Percentiles rank a stretch among this genome's conserved stretches.
Conservation (phyloP, 495 filamentous ascomycete species). For the Parathielavia appendiculata region DNA sequence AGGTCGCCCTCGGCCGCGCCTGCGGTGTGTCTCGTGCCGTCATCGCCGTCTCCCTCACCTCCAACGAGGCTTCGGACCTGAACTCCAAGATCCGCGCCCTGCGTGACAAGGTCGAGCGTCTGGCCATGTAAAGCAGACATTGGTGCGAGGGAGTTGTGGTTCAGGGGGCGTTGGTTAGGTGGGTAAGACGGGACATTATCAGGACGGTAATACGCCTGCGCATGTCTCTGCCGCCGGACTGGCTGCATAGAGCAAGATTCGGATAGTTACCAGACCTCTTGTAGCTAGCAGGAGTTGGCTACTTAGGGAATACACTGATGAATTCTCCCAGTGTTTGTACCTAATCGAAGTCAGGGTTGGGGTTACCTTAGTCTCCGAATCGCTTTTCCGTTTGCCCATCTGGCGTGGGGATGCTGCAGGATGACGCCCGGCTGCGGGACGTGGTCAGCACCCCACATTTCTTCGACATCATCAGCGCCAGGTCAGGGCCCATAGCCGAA, state of each 20-base stretch:
- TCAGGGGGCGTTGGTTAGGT: not conserved
- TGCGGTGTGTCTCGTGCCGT: constrained; percentile 83
- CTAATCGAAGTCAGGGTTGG: constrained; percentile 6
- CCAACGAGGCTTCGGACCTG: constrained; percentile 88
- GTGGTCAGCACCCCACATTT: constrained; percentile 9
- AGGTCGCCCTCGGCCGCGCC: constrained; percentile 54
- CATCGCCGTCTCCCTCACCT: constrained; percentile 81
- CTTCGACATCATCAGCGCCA: constrained; percentile 14
- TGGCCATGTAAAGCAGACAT: constrained; percentile 71
- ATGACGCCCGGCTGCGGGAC: constrained; percentile 13
- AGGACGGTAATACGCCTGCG: constrained; percentile 8
- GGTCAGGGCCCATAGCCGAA: constrained; percentile 11
- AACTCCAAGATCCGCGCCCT: constrained; percentile 75
- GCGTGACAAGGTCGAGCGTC: constrained; percentile 93
- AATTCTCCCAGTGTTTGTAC: not conserved
- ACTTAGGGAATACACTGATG: not conserved
- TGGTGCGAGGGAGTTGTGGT: not conserved
- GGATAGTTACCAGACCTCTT: not conserved
- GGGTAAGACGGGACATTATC: not conserved
- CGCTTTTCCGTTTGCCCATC: not conserved
- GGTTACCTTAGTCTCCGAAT: constrained; percentile 5
- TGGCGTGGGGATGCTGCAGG: constrained; percentile 1
- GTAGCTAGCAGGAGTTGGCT: not conserved
- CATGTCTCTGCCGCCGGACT: not conserved
- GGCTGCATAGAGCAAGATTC: constrained; percentile 6